Conservation (phyloP, 75 land plant genomes). For the Sequoiadendron giganteum region DNA sequence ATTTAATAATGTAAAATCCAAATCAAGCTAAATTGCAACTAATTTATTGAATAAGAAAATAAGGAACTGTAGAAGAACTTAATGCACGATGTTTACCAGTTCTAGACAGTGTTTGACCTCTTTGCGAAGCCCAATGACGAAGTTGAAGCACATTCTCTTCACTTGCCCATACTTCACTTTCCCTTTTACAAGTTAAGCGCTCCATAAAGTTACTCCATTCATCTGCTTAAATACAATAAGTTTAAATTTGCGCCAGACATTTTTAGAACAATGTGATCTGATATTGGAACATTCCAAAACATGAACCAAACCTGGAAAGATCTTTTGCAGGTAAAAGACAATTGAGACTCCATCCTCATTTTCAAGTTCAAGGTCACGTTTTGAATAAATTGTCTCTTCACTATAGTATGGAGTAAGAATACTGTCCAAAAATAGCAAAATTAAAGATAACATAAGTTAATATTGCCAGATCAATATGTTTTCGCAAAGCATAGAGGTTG, state of each 20-base stretch:
- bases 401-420: conserved; percentile 95
- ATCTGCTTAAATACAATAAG: conserved; percentile 37
- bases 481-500: neutral
- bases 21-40: neutral
- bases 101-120: conserved; percentile 94
- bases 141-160: conserved; percentile 76
- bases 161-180: conserved; percentile 52
- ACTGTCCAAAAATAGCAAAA: conserved; percentile 35
- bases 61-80: neutral
- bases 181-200: conserved; percentile 56
- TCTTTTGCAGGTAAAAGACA: conserved; percentile 91
- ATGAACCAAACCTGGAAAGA: conserved; percentile 75
- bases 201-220: conserved; percentile 98
- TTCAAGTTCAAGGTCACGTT: conserved; percentile 70
- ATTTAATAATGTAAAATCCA: neutral
- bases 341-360: conserved; percentile 98
- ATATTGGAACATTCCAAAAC: neutral
- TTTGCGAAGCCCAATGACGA: conserved; percentile 92
- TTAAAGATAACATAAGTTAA: neutral
- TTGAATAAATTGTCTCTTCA: conserved; percentile 89
- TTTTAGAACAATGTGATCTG: neutral
- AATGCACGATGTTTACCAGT: conserved; percentile 54
- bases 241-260: neutral
- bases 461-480: neutral
- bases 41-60: neutral